Base-by-base conservation (phyloP, 371 early-diverging fungal species). In the Mucor sp. region DNA sequence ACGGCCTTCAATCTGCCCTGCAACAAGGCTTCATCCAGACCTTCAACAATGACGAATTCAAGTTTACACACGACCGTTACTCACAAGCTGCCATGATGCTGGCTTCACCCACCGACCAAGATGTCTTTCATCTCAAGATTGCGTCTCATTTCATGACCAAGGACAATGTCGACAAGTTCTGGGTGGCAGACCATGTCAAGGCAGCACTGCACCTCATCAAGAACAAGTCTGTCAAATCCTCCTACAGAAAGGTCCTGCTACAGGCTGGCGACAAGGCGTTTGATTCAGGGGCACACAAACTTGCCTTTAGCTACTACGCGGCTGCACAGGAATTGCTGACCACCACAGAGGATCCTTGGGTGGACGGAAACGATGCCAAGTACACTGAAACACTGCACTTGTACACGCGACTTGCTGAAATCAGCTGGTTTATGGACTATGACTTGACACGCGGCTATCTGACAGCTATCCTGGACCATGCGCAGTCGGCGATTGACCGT, bases 161-260 rank as follows among this genome's bases (percentile, higher is more conserved):
- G 30, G 60, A 74, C 5, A 57, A 69, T 9, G 71, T 75, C 0
- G 81, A 80, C 53, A 72, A 71, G 12, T 83, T 82, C 57, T 82
- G 83, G 83, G 80, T 81, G 1, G 91, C 92, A 14, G 87, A 88
- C 58, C 87, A 95, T 71, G 83, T 97, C 60, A 83, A 91, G 70
- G 90, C 89, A 60, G 94, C 95, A 7, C 83, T 95, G 65, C 86
- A 83, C 39, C 83, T 94, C 57, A 91, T 97, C 67, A 90, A 95
- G 64, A 90, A 94, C 9, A 66, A 68, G 15, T 60, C 72, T 12
- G 67, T 69, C 17, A 80, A 76, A 44, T 27, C 58, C n/a, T 62
- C 65, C n/a, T 75, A 81, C 62, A 72, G 83, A 50, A 73, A 65
- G 1, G 53, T 77, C 5, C 50, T 80, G 2, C 44, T 74, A 7